Base-by-base conservation (phyloP, 2,329 filamentous ascomycete species). In the Endoconidiophora polonica region DNA sequence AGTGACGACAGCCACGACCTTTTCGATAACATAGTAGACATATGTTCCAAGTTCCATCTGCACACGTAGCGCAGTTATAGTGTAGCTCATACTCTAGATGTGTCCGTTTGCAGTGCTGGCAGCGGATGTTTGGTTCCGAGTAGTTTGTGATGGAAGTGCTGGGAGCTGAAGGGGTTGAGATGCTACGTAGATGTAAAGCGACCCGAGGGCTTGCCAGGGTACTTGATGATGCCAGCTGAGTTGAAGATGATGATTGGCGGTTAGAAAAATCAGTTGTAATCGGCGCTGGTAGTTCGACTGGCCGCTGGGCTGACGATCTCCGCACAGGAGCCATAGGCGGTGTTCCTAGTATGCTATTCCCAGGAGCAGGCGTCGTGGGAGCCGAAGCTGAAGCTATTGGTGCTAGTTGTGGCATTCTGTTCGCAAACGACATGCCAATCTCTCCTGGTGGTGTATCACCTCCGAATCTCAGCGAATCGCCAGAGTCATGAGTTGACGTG, bases 31-130 rank as follows among this genome's bases (percentile, higher is more conserved):
- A 96, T 55, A 72, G 72, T 2, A 83, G 65, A 59, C 90, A 96
- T 9, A 95, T 68, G 60, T 88, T 82, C 70, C 81, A 94, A 44
- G 76, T 68, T 1, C 85, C 86, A 4, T 71, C 66, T 14, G 74
- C 69, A 62, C 90, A 95, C 46, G 70, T 69, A 2, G 66, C 63
- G 63, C 90, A 96, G 60, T 83, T 83, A 64, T 90, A 94, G 62
- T 95, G 86, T 2, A 94, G 66, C 6, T 86, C 78, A 57, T 94
- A 86, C 60, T 94, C 82, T 37, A 95, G 88, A 54, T 87, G 75
- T 4, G 69, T 59, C 55, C 74, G 81, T 18, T 70, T 66, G 61
- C 90, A 96, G 7, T 76, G 70, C 37, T 78, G 74, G 61, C 90
- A 95, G 6, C 69, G 71, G 46, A 94, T 76, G 1, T 76, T 77